A percentile compares a stretch with the other conserved stretches of the same genome.
phyloP scores from a whole-genome alignment of 768 basidiomycete species.

The Tremella fuciformis region DNA sequence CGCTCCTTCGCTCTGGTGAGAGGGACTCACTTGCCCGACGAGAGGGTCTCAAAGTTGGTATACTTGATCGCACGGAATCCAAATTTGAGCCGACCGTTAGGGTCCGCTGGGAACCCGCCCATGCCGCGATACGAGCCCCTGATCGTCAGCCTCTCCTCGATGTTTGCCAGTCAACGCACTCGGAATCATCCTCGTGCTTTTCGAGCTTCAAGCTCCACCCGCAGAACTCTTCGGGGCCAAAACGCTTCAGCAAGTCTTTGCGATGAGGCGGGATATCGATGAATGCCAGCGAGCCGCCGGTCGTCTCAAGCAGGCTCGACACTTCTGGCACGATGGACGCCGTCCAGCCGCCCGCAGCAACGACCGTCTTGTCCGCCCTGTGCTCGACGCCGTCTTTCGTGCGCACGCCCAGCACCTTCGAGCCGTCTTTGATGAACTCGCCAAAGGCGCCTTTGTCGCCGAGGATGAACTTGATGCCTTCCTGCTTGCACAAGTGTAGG shows the following conservation, averaged over 20 bases:
- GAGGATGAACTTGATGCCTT: constrained; percentile 22
- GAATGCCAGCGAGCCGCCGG: constrained; percentile 13
- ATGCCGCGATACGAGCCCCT: too few relatives aligned
- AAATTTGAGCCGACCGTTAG: constrained; percentile 17
- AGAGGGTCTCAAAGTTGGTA: constrained; percentile 19
- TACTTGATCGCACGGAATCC: constrained; percentile 20
- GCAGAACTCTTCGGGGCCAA: constrained; percentile 12
- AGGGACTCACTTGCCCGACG: constrained; percentile 13
- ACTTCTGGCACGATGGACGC: constrained; percentile 17
- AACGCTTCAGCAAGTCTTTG: constrained; percentile 9
- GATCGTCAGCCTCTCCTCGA: too few relatives aligned
- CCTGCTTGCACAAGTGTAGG: constrained; percentile 8
- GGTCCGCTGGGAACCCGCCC: constrained; percentile 1
- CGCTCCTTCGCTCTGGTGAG: background rate
- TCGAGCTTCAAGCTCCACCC: constrained; percentile 6
- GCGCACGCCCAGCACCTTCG: constrained; percentile 11
- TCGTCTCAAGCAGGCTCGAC: constrained; percentile 15
- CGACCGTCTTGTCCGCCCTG: constrained; percentile 12
- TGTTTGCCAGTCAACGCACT: too few relatives aligned
- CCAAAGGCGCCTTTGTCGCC: constrained; percentile 11
- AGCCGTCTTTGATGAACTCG: constrained; percentile 3
- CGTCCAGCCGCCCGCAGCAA: constrained; percentile 24
- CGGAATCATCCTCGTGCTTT: too few relatives aligned
- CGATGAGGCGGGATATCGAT: constrained; percentile 16
- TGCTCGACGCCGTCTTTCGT: constrained; percentile 16